Evolutionary conservation across 495 filamentous ascomycete genomes (phyloP).

Genomic region (Pseudomonodictys pantanalensis): DNA sequence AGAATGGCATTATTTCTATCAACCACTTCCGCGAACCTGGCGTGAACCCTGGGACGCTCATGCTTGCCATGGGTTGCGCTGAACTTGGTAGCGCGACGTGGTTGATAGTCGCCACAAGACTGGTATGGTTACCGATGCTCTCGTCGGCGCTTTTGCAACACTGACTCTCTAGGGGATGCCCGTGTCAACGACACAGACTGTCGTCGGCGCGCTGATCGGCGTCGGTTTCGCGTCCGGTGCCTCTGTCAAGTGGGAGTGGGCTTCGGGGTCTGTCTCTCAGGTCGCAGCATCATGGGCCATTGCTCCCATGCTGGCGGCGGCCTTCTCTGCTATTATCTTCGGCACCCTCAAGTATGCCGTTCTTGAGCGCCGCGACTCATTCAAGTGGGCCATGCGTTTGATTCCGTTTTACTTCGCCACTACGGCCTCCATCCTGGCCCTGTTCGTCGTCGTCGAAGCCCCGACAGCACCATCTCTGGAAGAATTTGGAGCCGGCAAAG

Average conservation of each 20-base stretch:
- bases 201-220: slow-evolving; percentile 18
- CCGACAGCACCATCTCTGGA: slow-evolving; percentile 45
- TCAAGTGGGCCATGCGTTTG: slow-evolving; percentile 49
- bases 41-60: slow-evolving; percentile 52
- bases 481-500: slow-evolving; percentile 50
- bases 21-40: slow-evolving; percentile 44
- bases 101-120: slow-evolving; percentile 59
- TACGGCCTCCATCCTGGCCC: slow-evolving; percentile 59
- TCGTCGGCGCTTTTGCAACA: no score
- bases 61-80: slow-evolving; percentile 64
- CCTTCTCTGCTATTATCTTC: slow-evolving; percentile 63
- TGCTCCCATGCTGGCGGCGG: slow-evolving; percentile 57
- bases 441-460: slow-evolving; percentile 63
- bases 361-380: slow-evolving; percentile 50
- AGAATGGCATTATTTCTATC: slow-evolving; percentile 59
- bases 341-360: slow-evolving; percentile 61
- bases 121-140: no score
- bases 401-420: slow-evolving; percentile 62
- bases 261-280: slow-evolving; percentile 51
- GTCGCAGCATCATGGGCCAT: slow-evolving; percentile 63
- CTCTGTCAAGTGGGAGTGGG: slow-evolving; percentile 57
- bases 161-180: slow-evolving; percentile 44
- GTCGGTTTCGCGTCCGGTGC: slow-evolving; percentile 40
- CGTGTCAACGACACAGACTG: slow-evolving; percentile 15
- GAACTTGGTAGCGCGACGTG: slow-evolving; percentile 54